Percentiles rank a stretch among this genome's conserved stretches.
These are phyloP conservation scores for Olyra latifolia DNA, from an alignment of 176 grass and related monocot species.

Conservation along the genomic window DNA sequence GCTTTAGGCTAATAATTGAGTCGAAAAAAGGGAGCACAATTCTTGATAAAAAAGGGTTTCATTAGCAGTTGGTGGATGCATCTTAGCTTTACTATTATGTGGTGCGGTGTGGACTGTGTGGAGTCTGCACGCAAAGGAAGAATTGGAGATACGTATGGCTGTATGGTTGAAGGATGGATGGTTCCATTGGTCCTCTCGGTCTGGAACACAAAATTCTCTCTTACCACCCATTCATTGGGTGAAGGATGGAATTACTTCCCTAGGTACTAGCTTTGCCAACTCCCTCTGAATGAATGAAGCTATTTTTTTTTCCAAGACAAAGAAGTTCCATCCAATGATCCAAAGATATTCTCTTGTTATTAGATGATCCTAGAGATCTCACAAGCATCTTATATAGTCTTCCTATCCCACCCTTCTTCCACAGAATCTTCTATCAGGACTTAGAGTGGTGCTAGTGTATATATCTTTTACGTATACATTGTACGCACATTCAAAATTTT, in stretches of 20 bases:
- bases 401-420: background rate
- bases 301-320: background rate
- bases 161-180: slow-evolving; percentile 14
- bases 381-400: background rate
- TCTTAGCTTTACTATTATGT: slow-evolving; percentile 45
- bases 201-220: slow-evolving; percentile 12
- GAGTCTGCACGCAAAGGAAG: slow-evolving; percentile 29
- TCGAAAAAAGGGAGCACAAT: slow-evolving; percentile 34
- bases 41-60: slow-evolving; percentile 39
- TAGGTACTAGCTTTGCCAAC: slow-evolving; percentile 14
- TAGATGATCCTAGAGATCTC: slow-evolving; percentile 30
- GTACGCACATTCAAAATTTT: background rate
- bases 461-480: background rate
- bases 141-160: slow-evolving; percentile 26
- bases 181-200: slow-evolving; percentile 1
- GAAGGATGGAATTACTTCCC: slow-evolving; percentile 15
- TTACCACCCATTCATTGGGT: slow-evolving; percentile 16
- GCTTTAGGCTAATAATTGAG: slow-evolving; percentile 59
- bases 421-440: slow-evolving; percentile 1
- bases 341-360: slow-evolving; percentile 21
- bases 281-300: slow-evolving; percentile 16
- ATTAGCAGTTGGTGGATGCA: slow-evolving; percentile 37
- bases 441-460: background rate
- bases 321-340: background rate
- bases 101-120: slow-evolving; percentile 21